These are phyloP conservation scores for Chytriomyces sp. DNA, from an alignment of 192 early-diverging fungal genomes.

Conservation along the genomic window DNA sequence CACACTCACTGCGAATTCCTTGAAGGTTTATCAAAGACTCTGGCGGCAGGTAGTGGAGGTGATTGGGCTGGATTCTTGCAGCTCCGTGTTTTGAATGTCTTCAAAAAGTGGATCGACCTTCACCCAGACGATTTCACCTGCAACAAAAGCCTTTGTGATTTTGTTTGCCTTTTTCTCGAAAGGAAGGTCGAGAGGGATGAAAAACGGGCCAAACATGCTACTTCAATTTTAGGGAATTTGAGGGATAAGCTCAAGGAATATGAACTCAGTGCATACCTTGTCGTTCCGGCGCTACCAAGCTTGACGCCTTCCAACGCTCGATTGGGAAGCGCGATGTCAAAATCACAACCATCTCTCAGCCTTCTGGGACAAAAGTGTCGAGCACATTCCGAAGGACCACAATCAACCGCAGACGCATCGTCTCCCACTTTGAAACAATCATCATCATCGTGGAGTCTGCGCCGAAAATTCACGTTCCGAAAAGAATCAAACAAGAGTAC, in stretches of 20 bases:
- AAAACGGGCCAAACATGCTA: slow-evolving; percentile 35
- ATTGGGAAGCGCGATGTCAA: too few relatives aligned
- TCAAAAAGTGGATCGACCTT: slow-evolving; percentile 55
- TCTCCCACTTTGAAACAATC: neutral
- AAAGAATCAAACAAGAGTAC: neutral
- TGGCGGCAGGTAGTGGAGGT: neutral
- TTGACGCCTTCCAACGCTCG: neutral
- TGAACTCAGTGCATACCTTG: neutral
- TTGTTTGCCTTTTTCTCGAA: slow-evolving; percentile 35
- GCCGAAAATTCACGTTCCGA: slow-evolving; percentile 7
- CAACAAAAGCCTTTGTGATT: slow-evolving; percentile 12
- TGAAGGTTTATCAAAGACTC: neutral
- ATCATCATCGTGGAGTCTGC: neutral
- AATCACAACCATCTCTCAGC: neutral
- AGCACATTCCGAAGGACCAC: neutral
- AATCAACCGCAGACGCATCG: neutral
- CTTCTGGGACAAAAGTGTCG: neutral
- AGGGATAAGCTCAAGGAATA: slow-evolving; percentile 18
- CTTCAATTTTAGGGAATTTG: slow-evolving; percentile 36
- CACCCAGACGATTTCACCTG: slow-evolving; percentile 43
- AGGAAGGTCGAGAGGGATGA: slow-evolving; percentile 32
- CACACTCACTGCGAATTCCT: neutral
- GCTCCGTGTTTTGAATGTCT: slow-evolving; percentile 47
- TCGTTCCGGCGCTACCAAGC: neutral
- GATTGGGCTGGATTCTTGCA: slow-evolving; percentile 40